Percentiles rank a stretch among this genome's conserved stretches.
Conservation (phyloP, 2,329 filamentous ascomycete species). For the Sporothrix pseudoabietina region DNA sequence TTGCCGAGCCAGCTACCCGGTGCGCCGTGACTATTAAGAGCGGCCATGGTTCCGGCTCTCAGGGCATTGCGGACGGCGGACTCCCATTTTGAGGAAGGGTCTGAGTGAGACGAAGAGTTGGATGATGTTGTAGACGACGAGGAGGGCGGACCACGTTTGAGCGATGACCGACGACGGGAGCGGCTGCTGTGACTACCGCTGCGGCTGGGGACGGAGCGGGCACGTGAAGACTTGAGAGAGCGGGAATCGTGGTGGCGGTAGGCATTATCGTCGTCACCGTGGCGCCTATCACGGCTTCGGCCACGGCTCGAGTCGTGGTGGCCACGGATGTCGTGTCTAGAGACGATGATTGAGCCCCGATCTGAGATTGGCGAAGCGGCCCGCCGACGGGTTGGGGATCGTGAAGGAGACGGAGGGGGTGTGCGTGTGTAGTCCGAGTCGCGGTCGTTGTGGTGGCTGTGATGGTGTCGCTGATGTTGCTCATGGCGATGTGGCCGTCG, state of each 20-base stretch:
- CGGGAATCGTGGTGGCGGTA: neutral
- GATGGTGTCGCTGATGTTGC: neutral
- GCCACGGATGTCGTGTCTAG: neutral
- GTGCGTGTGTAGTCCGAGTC: neutral
- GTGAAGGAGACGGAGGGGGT: neutral
- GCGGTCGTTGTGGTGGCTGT: neutral
- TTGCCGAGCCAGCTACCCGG: slow-evolving; percentile 37
- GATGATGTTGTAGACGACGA: neutral
- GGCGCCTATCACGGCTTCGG: neutral
- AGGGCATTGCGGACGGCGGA: slow-evolving; percentile 36
- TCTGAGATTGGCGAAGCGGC: neutral
- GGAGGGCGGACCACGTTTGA: neutral
- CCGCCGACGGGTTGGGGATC: neutral
- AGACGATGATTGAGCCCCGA: neutral
- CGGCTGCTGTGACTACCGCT: neutral
- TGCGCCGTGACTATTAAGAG: slow-evolving; percentile 33
- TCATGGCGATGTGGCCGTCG: neutral
- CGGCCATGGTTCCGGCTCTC: slow-evolving; percentile 37
- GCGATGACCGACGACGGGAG: neutral
- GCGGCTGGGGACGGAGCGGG: neutral
- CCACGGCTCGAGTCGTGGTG: neutral
- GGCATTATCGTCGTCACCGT: neutral
- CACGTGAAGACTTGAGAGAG: neutral
- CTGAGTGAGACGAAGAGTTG: neutral
- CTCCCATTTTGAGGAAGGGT: slow-evolving; percentile 29